Evolutionary conservation across 2,329 filamentous ascomycete genomes (phyloP).

Genomic region (Venturia nashicola): DNA sequence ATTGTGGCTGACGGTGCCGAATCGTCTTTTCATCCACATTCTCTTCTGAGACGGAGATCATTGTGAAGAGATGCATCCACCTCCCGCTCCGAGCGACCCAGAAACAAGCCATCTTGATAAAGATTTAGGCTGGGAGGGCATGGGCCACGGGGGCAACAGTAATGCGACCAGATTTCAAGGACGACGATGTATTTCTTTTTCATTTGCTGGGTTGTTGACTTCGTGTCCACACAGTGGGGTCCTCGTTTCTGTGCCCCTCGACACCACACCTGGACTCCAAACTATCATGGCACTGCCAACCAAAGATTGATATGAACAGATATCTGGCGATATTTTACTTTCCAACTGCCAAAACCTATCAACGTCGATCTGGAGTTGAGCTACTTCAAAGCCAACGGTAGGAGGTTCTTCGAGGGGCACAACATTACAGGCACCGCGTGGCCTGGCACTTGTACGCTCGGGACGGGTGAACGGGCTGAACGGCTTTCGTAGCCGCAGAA

Average conservation of each 20-base stretch:
- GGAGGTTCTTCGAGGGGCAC: no score
- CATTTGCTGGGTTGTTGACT: not conserved
- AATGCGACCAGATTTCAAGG: not conserved
- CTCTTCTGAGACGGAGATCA: not conserved
- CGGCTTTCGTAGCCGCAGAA: not conserved
- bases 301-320: no score
- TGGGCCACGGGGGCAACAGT: no score
- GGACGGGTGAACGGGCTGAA: constrained; percentile 1
- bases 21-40: not conserved
- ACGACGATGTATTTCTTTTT: not conserved
- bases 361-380: no score
- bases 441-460: not conserved
- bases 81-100: not conserved
- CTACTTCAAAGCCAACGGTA: no score
- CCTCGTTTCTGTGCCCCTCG: no score
- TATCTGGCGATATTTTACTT: no score
- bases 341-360: no score
- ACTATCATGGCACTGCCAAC: not conserved
- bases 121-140: not conserved
- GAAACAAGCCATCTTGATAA: not conserved
- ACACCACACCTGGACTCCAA: no score
- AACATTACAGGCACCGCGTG: no score
- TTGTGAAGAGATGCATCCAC: not conserved
- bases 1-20: not conserved
- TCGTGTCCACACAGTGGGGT: not conserved